Base-by-base conservation (phyloP, 2,329 filamentous ascomycete species). In the Penicillium oxalicum region DNA sequence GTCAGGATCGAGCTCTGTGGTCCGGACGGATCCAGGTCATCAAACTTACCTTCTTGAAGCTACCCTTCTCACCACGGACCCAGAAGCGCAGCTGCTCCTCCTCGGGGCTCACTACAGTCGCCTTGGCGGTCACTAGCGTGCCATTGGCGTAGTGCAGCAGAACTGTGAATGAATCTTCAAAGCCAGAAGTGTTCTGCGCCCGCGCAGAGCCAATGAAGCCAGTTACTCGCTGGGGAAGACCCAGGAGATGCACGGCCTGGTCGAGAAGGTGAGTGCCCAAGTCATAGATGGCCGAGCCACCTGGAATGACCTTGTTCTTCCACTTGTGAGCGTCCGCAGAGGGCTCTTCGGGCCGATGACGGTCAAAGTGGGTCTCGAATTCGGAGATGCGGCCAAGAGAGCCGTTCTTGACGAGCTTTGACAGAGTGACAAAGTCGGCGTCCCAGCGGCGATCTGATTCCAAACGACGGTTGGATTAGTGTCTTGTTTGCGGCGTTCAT, bases 361-460 rank as follows among this genome's bases (percentile, higher is more conserved):
- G 81, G 67, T 91, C 88, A 62, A 91, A 91, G 71, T 91, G 87
- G 24, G 84, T 86, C 67, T 90, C 81, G 61, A 86, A 88, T 70
- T 91, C 87, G 46, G 86, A 77, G 35, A 91, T 71, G n/a, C 86
- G 78, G 46, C 87, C 88, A 4, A 91, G 73, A 0, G 73, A 72
- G 34, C 76, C 79, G 28, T 78, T 74, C 9, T 70, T 68, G 33
- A 90, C 61, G 26, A 91, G 75, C 56, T 82, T 77, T 57, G 75
- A 75, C 40, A 89, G 74, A 0, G 86, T 88, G 40, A 86, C 69
- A 70, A 88, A 93, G 69, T 91, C 88, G 32, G 80, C 75, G 64
- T 93, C 88, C 80, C 81, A 91, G 45, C 88, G 77, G 28, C 88
- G 80, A 72, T 89, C 68, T 71, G 45, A 11, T 9, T 36, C 43